Conservation (phyloP, 129 eudicot species). For the Tagetes patula region DNA sequence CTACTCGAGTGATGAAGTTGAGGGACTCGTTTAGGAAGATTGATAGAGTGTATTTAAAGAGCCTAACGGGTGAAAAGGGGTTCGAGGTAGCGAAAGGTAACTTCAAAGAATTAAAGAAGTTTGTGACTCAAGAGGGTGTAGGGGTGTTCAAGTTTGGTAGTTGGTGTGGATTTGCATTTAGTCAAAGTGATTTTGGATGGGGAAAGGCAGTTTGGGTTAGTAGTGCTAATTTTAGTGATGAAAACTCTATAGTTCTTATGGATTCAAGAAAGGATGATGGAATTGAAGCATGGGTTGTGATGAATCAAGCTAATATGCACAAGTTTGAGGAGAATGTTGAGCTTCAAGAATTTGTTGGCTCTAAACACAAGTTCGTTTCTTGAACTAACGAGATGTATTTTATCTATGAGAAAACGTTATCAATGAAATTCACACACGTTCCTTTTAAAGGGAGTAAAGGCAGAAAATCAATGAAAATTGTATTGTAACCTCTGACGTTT, state of each 20-base stretch:
- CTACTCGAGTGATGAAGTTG: constrained; percentile 38
- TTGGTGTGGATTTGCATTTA: constrained; percentile 45
- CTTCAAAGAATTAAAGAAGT: constrained; percentile 33
- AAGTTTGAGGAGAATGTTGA: constrained; percentile 35
- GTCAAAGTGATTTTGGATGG: constrained; percentile 56
- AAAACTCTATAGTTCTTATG: constrained; percentile 30
- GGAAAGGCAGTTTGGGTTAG: constrained; percentile 48
- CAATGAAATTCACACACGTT: too few species aligned
- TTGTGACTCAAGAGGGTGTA: constrained; percentile 30
- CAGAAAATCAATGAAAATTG: too few species aligned
- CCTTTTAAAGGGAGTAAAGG: too few species aligned
- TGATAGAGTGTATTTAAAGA: constrained; percentile 26
- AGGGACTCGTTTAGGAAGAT: constrained; percentile 40
- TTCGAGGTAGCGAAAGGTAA: constrained; percentile 41
- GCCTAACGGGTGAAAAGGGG: constrained; percentile 44
- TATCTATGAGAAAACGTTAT: background rate
- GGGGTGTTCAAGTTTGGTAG: constrained; percentile 45
- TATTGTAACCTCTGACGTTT: background rate
- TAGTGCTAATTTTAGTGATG: constrained; percentile 25
- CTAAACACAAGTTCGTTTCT: background rate
- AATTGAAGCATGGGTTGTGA: constrained; percentile 51
- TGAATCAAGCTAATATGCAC: constrained; percentile 42
- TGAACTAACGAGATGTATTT: background rate
- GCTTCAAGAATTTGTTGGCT: constrained; percentile 26
- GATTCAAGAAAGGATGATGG: constrained; percentile 40